Percentiles rank a stretch among this genome's conserved stretches.
These are phyloP conservation scores for Saprolegnia parasitica DNA, from an alignment of 352 stramenopile genomes.

Conservation along the genomic window DNA sequence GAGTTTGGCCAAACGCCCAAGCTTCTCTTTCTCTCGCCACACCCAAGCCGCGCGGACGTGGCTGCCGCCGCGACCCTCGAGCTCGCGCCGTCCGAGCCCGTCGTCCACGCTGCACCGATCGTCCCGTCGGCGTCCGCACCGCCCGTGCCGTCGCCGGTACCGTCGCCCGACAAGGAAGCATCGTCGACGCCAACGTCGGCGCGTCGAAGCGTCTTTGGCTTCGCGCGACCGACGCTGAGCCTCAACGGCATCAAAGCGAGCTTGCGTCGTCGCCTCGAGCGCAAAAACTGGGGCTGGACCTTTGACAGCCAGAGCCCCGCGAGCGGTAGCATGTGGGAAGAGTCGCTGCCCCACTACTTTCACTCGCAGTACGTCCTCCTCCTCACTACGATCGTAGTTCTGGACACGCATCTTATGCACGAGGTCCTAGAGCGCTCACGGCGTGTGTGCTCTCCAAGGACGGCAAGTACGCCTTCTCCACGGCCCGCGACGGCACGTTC, in stretches of 20 bases:
- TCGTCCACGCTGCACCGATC: constrained; percentile 32
- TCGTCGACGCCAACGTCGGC: constrained; percentile 33
- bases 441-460: constrained; percentile 54
- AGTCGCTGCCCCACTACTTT: constrained; percentile 38
- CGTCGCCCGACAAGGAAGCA: constrained; percentile 26
- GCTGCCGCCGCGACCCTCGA: constrained; percentile 33
- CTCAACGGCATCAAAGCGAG: constrained; percentile 71
- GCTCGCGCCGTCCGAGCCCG: constrained; percentile 45
- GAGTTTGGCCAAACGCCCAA: constrained; percentile 90
- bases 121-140: constrained; percentile 29
- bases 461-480: constrained; percentile 48
- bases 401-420: not conserved
- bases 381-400: too few species aligned
- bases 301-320: constrained; percentile 33
- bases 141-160: constrained; percentile 20
- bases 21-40: constrained; percentile 59
- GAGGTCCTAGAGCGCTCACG: constrained; percentile 46
- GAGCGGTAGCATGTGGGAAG: constrained; percentile 37
- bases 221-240: constrained; percentile 42
- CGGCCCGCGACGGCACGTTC: constrained; percentile 62
- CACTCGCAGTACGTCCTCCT: constrained; percentile 37
- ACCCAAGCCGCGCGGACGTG: constrained; percentile 52
- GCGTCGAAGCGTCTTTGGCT: constrained; percentile 67
- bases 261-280: constrained; percentile 66
- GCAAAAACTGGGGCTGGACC: constrained; percentile 65